Conservation (phyloP, 208 protist genomes). For the Trypanosoma melophagium region DNA sequence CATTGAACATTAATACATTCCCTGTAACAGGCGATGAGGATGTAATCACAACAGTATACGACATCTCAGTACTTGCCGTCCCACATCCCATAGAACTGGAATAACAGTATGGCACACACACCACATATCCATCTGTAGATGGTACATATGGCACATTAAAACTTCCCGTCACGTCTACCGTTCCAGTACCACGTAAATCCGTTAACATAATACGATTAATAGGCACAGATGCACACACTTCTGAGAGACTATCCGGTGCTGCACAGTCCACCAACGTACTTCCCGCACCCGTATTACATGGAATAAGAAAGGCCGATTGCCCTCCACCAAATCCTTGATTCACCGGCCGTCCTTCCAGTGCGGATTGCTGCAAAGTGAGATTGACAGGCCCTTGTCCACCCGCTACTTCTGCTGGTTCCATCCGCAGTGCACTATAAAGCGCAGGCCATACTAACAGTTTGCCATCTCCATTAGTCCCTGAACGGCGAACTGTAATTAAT, state of each 20-base stretch:
- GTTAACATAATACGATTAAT: constrained; percentile 27
- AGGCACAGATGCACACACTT: constrained; percentile 32
- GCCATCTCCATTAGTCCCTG: no score
- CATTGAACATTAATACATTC: constrained; percentile 39
- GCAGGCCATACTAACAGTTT: constrained; percentile 68
- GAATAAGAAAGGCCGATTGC: constrained; percentile 65
- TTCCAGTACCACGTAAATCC: constrained; percentile 5
- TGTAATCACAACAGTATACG: constrained; percentile 55
- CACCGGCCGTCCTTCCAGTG: constrained; percentile 34
- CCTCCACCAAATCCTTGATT: constrained; percentile 61
- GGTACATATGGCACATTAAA: constrained; percentile 72
- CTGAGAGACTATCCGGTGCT: constrained; percentile 41
- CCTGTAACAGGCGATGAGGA: constrained; percentile 18
- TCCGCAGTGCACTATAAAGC: constrained; percentile 61
- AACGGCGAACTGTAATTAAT: constrained; percentile 45
- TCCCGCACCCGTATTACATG: constrained; percentile 37
- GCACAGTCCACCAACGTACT: no score
- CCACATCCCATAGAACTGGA: constrained; percentile 24
- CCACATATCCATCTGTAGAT: constrained; percentile 47
- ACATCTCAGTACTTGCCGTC: constrained; percentile 31
- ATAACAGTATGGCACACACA: constrained; percentile 87
- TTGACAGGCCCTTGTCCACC: constrained; percentile 60
- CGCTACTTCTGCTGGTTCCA: constrained; percentile 36
- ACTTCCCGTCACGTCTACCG: constrained; percentile 19
- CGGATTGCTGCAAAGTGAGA: constrained; percentile 44